phyloP scores from a whole-genome alignment of 768 basidiomycete genomes.

The Rhizopogon salebrosus region DNA sequence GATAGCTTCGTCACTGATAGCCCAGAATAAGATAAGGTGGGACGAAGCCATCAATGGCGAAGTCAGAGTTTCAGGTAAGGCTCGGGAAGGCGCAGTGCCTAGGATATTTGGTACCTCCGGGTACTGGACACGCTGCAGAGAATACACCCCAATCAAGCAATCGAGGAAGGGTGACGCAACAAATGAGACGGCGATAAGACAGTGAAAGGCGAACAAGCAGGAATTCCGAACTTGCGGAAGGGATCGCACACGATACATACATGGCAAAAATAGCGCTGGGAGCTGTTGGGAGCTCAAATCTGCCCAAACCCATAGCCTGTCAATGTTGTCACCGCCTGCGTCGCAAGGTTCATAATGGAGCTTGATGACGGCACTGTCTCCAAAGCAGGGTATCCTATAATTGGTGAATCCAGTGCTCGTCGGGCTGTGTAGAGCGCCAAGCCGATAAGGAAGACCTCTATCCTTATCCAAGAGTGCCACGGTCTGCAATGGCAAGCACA shows the following conservation, averaged over 20 bases:
- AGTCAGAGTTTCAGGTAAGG: no score
- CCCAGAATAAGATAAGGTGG: no score
- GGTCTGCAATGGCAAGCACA: background rate
- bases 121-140: no score
- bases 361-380: background rate
- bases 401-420: background rate
- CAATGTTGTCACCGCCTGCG: background rate
- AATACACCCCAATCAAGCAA: no score
- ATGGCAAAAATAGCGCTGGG: background rate
- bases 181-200: background rate
- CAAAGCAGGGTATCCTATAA: background rate
- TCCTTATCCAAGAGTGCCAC: background rate
- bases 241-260: no score
- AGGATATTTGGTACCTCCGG: no score
- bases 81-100: no score
- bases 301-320: background rate
- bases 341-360: background rate
- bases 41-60: no score
- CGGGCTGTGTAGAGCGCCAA: background rate
- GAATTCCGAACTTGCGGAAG: no score
- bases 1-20: no score
- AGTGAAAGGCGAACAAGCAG: background rate
- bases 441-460: background rate
- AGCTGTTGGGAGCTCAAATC: no score
- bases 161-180: background rate